Evolutionary conservation across 352 stramenopile genomes (phyloP), one percentile per base, ranked within the genome.

Genomic region (Pythium vanterpoolii): DNA sequence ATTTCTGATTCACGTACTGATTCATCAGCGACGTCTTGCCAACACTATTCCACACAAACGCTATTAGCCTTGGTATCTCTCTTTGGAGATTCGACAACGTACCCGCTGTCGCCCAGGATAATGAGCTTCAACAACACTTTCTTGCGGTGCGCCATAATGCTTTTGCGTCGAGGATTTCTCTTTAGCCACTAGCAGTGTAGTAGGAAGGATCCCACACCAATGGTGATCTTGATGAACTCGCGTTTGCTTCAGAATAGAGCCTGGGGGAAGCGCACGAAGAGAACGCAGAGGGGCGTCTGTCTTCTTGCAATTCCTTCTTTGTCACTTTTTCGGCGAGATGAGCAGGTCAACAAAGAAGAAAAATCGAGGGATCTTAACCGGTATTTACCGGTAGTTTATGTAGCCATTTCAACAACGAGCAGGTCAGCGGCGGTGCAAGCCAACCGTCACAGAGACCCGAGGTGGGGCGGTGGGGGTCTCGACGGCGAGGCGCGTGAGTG

Each of bases 1-100:
- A 99, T 73, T 97, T 98, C 64, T 99, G 91, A 58, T 98, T 98
- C 59, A 99, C 95, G 77, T 98, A 99, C 71, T 98, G 96, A 78
- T 99, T 98, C 97, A 99, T 99, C 31, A 99, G 77, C 45, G 94
- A 99, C 44, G 97, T 99, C 83, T 99, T 99, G 55, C 97, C 97
- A 28, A 99, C 97, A 42, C 96, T 98, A 19, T 33, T 1, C 24
- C 1, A 13, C 31, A 38, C 16, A 1, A 38, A 42, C 27, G 23
- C 16, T 28, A 56, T 34, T 23, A n/a, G 31, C 56, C 26, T 39
- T 26, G 33, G 27, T 30, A 44, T 9, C n/a, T 40, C 5, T 40
- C 34, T 16, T 16, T 16, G 34, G 34, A 5, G 34, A 42, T 42
- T 1, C 19, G 14, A 34, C 11, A 14, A 78, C 89, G 75, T 62